Evolutionary conservation across 331 rosid species (phyloP), one percentile per base, ranked within the genome.

Genomic region (Prunus yedoensis): DNA sequence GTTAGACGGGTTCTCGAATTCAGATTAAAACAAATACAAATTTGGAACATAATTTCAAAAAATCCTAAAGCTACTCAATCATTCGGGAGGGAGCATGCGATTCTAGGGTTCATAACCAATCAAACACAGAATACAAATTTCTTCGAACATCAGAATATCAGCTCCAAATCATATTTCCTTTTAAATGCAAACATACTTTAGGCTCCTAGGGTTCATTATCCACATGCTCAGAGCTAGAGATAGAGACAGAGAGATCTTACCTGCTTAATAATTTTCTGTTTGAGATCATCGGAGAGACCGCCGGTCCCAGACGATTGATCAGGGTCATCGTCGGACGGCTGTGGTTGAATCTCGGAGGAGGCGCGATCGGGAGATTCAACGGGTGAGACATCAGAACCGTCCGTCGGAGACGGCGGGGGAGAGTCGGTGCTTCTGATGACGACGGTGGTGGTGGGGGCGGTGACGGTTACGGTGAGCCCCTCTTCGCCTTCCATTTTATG

Each of bases 231-330:
- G 53, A 25, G 27, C 1, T 25, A 25, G 27, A n/a, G 23, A 50
- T 4, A 35, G 9, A 13, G 45, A 45, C 41, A 47, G 43, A 61
- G 70, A 25, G 65, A 68, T 6, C 74, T 76, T 71, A 41, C 99
- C 99, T 95, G 99, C 85, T 86, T 87, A 60, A 89, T 78, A 74
- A 91, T 95, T 83, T 80, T 89, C 46, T 80, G 85, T 78, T 92
- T 95, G 71, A 95, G 91, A 87, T 95, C 98, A 58, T 89, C 96
- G 21, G 84, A 73, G 66, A 94, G 89, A 56, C 74, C 88, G 47
- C 49, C 85, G 14, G 79, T 43, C 61, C 62, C 87, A 64, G 76
- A 87, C 8, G 83, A 58, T 28, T 82, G 87, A 1, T 79, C 83
- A 54, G 79, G 92, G 52, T 89, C 94, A 74, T 90, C 97, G n/a